Percentiles rank a stretch among this genome's conserved stretches.
These are phyloP conservation scores for Ustilago shanxiensis DNA, from an alignment of 1,284 basidiomycete species.

Conservation along the genomic window DNA sequence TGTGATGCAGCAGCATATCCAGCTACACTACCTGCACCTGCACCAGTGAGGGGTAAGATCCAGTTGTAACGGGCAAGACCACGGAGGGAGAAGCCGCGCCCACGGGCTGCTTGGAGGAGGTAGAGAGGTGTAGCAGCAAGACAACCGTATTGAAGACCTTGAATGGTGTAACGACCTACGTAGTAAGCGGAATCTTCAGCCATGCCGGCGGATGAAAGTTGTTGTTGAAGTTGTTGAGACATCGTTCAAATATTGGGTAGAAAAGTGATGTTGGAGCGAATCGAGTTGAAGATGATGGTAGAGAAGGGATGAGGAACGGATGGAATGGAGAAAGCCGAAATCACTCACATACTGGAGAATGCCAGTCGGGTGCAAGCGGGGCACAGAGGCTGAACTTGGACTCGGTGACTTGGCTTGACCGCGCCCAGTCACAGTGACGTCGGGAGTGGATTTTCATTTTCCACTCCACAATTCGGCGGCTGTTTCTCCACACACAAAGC, in stretches of 20 bases:
- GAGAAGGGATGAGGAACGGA: conserved; percentile 1
- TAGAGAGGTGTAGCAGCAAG: conserved; percentile 64
- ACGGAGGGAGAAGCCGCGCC: conserved; percentile 52
- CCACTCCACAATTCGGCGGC: no score
- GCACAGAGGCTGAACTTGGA: conserved; percentile 5
- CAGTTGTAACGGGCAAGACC: conserved; percentile 62
- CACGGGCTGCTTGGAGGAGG: conserved; percentile 45
- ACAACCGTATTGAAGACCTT: conserved; percentile 57
- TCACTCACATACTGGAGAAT: no score
- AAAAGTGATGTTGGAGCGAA: neutral
- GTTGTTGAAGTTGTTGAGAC: conserved; percentile 37
- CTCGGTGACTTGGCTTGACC: no score
- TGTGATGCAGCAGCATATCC: conserved; percentile 49
- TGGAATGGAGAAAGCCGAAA: conserved; percentile 7
- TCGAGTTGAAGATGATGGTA: neutral
- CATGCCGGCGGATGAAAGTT: conserved; percentile 30
- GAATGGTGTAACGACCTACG: conserved; percentile 41
- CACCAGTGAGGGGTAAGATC: conserved; percentile 53
- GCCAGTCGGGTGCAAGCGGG: conserved; percentile 29
- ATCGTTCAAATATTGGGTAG: conserved; percentile 8
- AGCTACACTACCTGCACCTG: conserved; percentile 28
- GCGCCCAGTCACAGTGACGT: no score
- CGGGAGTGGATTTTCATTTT: no score
- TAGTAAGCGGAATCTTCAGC: conserved; percentile 57
- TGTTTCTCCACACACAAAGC: neutral